Evolutionary conservation across 2,329 filamentous ascomycete species (phyloP).

Genomic region (Aschersonia sp.): DNA sequence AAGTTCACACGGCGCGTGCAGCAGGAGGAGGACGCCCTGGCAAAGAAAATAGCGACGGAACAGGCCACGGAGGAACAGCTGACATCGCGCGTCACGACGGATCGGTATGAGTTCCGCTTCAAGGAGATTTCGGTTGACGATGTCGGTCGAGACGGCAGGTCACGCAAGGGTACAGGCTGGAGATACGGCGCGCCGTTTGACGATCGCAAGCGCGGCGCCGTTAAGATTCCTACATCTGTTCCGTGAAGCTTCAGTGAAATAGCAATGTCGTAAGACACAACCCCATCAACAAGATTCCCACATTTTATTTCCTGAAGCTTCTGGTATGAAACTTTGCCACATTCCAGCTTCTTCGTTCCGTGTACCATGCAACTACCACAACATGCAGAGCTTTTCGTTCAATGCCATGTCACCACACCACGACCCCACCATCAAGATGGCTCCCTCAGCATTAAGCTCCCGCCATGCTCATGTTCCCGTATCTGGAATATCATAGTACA

Average conservation of each 20-base stretch:
- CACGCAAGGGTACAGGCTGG: constrained; percentile 39
- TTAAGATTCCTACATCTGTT: constrained; percentile 55
- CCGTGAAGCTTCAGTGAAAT: constrained; percentile 19
- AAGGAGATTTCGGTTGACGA: constrained; percentile 42
- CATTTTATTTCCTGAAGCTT: too few relatives aligned
- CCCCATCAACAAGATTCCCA: too few relatives aligned
- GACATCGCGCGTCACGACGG: constrained; percentile 30
- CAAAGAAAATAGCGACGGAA: constrained; percentile 15
- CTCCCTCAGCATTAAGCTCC: too few relatives aligned
- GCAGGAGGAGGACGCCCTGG: constrained; percentile 25
- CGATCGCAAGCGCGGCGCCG: constrained; percentile 46
- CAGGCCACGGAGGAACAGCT: constrained; percentile 21
- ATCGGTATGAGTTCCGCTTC: constrained; percentile 50
- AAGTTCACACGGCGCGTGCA: constrained; percentile 28
- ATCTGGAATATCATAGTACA: too few relatives aligned
- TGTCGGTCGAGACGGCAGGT: constrained; percentile 38
- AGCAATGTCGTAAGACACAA: too few relatives aligned
- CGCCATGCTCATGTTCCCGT: too few relatives aligned
- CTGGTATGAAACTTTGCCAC: too few relatives aligned
- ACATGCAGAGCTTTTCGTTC: too few relatives aligned
- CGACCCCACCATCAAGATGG: too few relatives aligned
- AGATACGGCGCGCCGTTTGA: constrained; percentile 49
- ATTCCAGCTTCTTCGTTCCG: too few relatives aligned
- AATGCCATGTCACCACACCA: too few relatives aligned
- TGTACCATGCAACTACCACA: too few relatives aligned